These are phyloP conservation scores for Cunninghamia lanceolata DNA, from an alignment of 75 land plant genomes.

Conservation along the genomic window DNA sequence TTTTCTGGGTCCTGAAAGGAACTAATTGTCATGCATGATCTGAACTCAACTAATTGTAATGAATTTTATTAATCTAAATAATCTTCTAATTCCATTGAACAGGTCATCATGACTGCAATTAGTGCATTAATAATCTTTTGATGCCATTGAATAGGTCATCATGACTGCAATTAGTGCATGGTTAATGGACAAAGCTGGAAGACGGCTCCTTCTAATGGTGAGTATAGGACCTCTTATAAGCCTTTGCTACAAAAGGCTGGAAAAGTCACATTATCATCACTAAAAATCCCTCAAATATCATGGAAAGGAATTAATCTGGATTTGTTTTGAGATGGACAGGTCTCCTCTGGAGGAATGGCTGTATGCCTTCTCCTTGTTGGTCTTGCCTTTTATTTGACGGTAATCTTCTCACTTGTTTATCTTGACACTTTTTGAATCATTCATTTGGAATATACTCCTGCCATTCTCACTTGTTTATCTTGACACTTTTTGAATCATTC, in stretches of 20 bases:
- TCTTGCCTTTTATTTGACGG: constrained; percentile 72
- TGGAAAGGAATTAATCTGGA: constrained; percentile 54
- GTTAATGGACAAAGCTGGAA: constrained; percentile 77
- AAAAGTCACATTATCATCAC: constrained; percentile 53
- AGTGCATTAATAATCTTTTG: constrained; percentile 24
- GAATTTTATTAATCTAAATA: not conserved
- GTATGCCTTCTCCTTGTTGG: constrained; percentile 73
- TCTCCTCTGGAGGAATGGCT: constrained; percentile 70
- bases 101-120: constrained; percentile 80
- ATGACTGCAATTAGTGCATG: constrained; percentile 68
- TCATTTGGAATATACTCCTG: too few relatives aligned
- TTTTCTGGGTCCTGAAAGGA: not conserved
- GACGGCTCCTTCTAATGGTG: constrained; percentile 75
- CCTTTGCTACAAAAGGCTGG: not conserved
- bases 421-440: not conserved
- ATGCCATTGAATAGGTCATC: constrained; percentile 43
- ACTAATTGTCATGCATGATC: constrained; percentile 3
- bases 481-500: not conserved
- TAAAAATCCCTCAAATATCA: constrained; percentile 47
- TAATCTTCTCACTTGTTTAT: constrained; percentile 8
- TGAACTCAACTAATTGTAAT: not conserved
- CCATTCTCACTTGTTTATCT: not conserved
- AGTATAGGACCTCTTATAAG: constrained; percentile 10
- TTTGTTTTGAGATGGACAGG: constrained; percentile 28
- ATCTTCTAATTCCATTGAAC: not conserved